Base-by-base conservation (phyloP, 78 protist genomes). In the Creolimax fragrantissima region DNA sequence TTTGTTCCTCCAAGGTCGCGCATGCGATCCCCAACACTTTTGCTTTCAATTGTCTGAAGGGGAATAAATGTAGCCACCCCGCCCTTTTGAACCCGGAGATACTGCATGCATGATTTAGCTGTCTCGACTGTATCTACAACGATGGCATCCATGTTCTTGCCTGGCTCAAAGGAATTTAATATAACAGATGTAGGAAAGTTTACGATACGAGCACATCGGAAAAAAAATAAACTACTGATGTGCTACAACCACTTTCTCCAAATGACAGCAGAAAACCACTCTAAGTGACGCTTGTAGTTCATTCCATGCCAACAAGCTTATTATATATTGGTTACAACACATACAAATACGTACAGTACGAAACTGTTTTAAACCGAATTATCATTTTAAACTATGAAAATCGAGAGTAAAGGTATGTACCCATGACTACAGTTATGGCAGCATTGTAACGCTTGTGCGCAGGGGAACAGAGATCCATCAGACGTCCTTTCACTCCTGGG, bases 371-470 rank as follows among this genome's bases (percentile, higher is more conserved):
- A n/a, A n/a, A n/a, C n/a, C n/a, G n/a, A n/a, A n/a, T n/a, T n/a
- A n/a, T n/a, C n/a, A n/a, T n/a, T n/a, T n/a, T n/a, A n/a, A n/a
- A n/a, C n/a, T n/a, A n/a, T n/a, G n/a, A n/a, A n/a, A n/a, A n/a
- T n/a, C n/a, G n/a, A n/a, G n/a, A n/a, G 39, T 1, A 17, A 58
- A 1, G 5, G 1, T 83, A 35, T 88, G 84, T 92, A 24, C 99
- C 99, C 92, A 98, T 66, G 6, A 98, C 97, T 35, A 97, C 92
- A 3, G 97, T 92, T 2, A 96, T 66, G 2, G 99, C 99, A 37
- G 88, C 41, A 35, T 89, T 37, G 95, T 96, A 97, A 88, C 93
- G 93, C n/a, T 45, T 42, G 35, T 95, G 81, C n/a, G 94, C 84
- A 4, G 96, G 95, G 47, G 58, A 91, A 92, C 96, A 92, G 36